A percentile compares a stretch with the other conserved stretches of the same genome.
phyloP scores from a whole-genome alignment of 768 basidiomycete genomes.

The Leccinellum albellum region DNA sequence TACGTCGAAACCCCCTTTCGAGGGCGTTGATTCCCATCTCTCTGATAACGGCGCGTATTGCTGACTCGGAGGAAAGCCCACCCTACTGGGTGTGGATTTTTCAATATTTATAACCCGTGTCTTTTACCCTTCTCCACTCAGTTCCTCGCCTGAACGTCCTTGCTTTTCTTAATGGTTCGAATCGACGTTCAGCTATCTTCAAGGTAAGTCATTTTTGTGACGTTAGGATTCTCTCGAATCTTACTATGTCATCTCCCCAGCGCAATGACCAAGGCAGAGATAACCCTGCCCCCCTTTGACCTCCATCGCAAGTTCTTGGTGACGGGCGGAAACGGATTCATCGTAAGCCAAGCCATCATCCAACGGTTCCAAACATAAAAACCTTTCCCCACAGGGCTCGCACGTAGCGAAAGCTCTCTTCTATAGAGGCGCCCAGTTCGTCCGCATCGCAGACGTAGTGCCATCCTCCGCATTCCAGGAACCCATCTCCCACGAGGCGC shows the following conservation, averaged over 20 bases:
- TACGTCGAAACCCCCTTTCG: background rate
- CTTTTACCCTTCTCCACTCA: background rate
- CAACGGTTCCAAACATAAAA: background rate
- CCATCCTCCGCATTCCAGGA: constrained; percentile 21
- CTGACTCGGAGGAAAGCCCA: background rate
- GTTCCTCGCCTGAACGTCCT: background rate
- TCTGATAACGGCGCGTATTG: background rate
- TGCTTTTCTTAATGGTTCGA: background rate
- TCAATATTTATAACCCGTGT: constrained; percentile 2
- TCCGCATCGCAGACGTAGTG: constrained; percentile 45
- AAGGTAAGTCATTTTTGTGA: background rate
- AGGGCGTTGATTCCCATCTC: constrained; percentile 4
- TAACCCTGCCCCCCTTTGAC: background rate
- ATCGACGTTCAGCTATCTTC: background rate
- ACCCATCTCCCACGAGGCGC: constrained; percentile 32
- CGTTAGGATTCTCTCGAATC: background rate
- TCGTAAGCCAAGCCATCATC: constrained; percentile 33
- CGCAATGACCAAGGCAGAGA: constrained; percentile 1
- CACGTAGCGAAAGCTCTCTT: constrained; percentile 43
- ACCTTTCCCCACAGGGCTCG: constrained; percentile 40
- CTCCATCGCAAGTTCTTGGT: constrained; percentile 32
- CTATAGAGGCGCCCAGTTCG: constrained; percentile 22
- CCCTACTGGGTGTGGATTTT: background rate
- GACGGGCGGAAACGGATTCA: constrained; percentile 52
- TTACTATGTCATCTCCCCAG: background rate